A percentile compares a stretch with the other conserved stretches of the same genome.
phyloP scores from a whole-genome alignment of 345 rosid genomes.

The Cardamine resedifolia region DNA sequence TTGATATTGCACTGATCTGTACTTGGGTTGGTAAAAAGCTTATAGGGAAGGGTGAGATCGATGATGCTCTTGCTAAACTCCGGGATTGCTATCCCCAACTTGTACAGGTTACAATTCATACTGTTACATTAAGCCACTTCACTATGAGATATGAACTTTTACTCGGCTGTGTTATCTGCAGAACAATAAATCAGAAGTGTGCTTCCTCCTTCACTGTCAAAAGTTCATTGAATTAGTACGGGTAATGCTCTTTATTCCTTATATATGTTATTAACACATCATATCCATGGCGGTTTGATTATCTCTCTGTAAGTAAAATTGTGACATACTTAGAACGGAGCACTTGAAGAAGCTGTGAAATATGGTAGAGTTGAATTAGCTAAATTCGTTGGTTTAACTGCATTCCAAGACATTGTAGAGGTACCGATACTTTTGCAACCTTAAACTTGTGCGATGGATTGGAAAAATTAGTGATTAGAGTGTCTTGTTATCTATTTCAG shows the following conservation, averaged over 20 bases:
- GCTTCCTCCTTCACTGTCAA: conserved; percentile 88
- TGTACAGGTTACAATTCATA: conserved; percentile 55
- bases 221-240: conserved; percentile 88
- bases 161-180: conserved; percentile 38
- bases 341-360: conserved; percentile 70
- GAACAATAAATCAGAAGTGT: conserved; percentile 80
- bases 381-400: conserved; percentile 53
- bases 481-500: conserved; percentile 35
- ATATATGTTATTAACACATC: not conserved
- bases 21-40: conserved; percentile 54
- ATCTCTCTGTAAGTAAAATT: not conserved
- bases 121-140: conserved; percentile 2
- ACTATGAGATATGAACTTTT: conserved; percentile 25
- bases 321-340: conserved; percentile 54
- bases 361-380: conserved; percentile 75
- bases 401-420: conserved; percentile 63
- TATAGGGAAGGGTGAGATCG: conserved; percentile 85
- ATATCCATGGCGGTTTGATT: not conserved
- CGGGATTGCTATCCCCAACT: conserved; percentile 79
- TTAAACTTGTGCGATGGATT: not conserved
- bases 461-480: not conserved
- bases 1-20: conserved; percentile 22
- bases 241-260: conserved; percentile 47
- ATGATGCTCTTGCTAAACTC: conserved; percentile 64
- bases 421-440: conserved; percentile 39